Base-by-base conservation (phyloP, 1,284 basidiomycete species). In the Hortiboletus rubellus region DNA sequence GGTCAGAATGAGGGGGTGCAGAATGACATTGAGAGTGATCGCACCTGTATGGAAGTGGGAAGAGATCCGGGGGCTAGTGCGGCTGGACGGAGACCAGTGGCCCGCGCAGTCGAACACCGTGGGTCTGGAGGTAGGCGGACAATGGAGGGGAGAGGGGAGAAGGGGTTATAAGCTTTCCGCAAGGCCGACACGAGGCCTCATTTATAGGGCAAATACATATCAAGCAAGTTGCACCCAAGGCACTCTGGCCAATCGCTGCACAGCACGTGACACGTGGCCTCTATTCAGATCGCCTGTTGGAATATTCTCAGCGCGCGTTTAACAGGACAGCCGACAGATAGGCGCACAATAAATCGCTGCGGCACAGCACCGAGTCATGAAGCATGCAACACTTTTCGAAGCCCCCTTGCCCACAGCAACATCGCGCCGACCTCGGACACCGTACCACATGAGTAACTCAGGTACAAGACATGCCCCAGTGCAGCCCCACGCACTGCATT, bases 141-240 rank as follows among this genome's bases (percentile, higher is more conserved):
- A 52, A 63, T 56, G 49, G 48, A 31, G 56, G 22, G 42, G 24
- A 42, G 27, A 46, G 44, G 36, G 12, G 6, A 27, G 7, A 30
- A 27, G 33, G 27, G 38, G 54, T 45, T 71, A 62, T 62, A 71
- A 61, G 52, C 31, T 24, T 27, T 27, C 66, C 68, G 65, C 60
- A 58, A 65, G 67, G 68, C 66, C 1, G 50, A 59, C 67, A 69
- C 63, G 67, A 69, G 67, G 67, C 24, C 27, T 27, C 27, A 27
- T 27, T 27, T 27, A 27, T 22, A 22, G 22, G 22, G 31, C 42
- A 57, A 58, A 63, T 60, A 60, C 54, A 60, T 50, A 48, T 30
- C 37, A 34, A 57, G 37, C 34, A 22, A 22, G 3, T 22, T 17
- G 14, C 30, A 55, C 46, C 58, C 64, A 58, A 67, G 51, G 53